Evolutionary conservation across 805 yeast genomes (phyloP).

Genomic region (Ogataea philodendri): DNA sequence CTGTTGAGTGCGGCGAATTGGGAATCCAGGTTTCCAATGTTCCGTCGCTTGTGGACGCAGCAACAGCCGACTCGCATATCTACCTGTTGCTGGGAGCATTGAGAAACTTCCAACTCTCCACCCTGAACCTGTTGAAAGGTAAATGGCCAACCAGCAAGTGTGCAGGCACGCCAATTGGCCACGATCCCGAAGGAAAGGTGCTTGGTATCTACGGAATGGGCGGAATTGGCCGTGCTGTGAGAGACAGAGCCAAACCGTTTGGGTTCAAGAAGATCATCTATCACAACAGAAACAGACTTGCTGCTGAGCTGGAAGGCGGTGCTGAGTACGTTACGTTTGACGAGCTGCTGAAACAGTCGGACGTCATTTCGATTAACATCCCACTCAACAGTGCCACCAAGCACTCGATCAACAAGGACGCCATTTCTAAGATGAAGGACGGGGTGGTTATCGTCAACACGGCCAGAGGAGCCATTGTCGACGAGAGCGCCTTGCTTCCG

Average conservation of each 20-base stretch:
- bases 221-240: conserved; percentile 82
- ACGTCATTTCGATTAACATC: conserved; percentile 69
- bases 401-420: conserved; percentile 62
- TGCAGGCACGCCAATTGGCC: conserved; percentile 62
- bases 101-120: conserved; percentile 62
- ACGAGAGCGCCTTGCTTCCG: conserved; percentile 56
- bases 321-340: conserved; percentile 73
- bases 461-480: conserved; percentile 83
- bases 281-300: conserved; percentile 62
- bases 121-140: conserved; percentile 51
- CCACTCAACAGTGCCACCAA: conserved; percentile 74
- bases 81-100: conserved; percentile 50
- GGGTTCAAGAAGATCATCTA: conserved; percentile 71
- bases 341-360: conserved; percentile 60
- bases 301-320: conserved; percentile 61
- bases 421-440: conserved; percentile 68
- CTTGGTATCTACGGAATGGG: conserved; percentile 88
- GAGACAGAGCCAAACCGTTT: conserved; percentile 69
- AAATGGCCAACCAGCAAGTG: conserved; percentile 53
- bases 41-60: conserved; percentile 49
- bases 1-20: conserved; percentile 37
- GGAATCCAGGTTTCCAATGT: conserved; percentile 52
- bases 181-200: conserved; percentile 70
- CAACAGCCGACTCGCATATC: conserved; percentile 58
- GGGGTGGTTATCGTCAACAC: conserved; percentile 80